Base-by-base conservation (phyloP, 1,284 basidiomycete genomes). In the Papiliotrema terrestris region DNA sequence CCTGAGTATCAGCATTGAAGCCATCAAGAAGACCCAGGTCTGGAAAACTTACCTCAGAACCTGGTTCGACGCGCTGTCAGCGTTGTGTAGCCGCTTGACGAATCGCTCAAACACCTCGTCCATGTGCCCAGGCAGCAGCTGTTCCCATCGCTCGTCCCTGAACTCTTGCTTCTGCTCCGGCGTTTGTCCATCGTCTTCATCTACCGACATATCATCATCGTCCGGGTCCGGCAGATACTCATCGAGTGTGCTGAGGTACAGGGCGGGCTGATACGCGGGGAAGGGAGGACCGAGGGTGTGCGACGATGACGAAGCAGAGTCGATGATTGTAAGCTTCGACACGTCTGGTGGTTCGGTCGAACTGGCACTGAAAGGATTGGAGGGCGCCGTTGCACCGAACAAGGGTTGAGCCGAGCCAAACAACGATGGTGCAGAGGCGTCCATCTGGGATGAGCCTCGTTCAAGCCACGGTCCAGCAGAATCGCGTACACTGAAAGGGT, bases 91-190 rank as follows among this genome's bases (percentile, higher is more conserved):
- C 41, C 74, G 55, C 22, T 65, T 61, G 3, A 75, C 67, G 45
- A 77, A 78, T 8, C 66, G 55, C 58, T 78, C 74, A 54, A 78
- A 77, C 20, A 75, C 68, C 58, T 75, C 73, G 55, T 78, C 76
- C 42, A 74, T 68, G 19, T 63, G 62, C 44, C 69, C 67, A 15
- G 72, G 70, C 25, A 77, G 56, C 19, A 77, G 62, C 52, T 63
- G 64, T 46, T 76, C 74, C 67, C 70, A 68, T 45, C 66, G 61
- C 52, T 69, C 66, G 44, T 71, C 60, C 35, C 62, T 53, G 61
- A 62, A 65, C 32, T 66, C 65, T 25, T 61, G 63, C 53, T 68
- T 63, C 35, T 61, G 53, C 45, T 67, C 69, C 15, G 61, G 56
- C 13, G 59, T 60, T 59, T 65, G 67, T 20, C 63, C 61, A 13